phyloP scores from a whole-genome alignment of 1,284 basidiomycete genomes.

The Papiliotrema terrestris region DNA sequence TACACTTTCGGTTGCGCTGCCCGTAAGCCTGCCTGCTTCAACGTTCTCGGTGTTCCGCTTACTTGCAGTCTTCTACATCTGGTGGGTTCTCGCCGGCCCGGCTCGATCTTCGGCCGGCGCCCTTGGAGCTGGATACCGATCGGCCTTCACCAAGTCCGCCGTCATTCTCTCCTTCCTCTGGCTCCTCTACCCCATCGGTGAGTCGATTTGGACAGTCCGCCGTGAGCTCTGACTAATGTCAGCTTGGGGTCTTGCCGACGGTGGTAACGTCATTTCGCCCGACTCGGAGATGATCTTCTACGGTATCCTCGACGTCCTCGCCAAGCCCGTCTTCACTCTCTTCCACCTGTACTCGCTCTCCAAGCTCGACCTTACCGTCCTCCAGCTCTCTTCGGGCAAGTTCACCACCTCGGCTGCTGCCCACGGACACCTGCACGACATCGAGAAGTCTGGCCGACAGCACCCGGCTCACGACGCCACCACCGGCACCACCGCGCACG shows the following conservation, averaged over 20 bases:
- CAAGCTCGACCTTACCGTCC: constrained; percentile 33
- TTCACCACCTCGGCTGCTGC: constrained; percentile 21
- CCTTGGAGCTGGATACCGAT: constrained; percentile 42
- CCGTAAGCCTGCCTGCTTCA: constrained; percentile 51
- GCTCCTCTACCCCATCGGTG: constrained; percentile 56
- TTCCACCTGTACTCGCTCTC: constrained; percentile 28
- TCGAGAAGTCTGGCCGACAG: constrained; percentile 22
- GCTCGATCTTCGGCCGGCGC: constrained; percentile 30
- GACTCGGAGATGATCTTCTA: constrained; percentile 55
- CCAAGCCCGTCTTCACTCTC: constrained; percentile 54
- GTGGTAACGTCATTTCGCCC: constrained; percentile 47
- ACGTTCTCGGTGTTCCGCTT: constrained; percentile 34
- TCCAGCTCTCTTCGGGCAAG: constrained; percentile 37
- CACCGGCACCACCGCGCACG: neutral
- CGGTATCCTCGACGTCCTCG: constrained; percentile 59
- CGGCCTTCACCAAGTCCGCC: constrained; percentile 51
- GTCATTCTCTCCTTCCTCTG: constrained; percentile 54
- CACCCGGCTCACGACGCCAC: neutral
- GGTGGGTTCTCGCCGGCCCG: constrained; percentile 49
- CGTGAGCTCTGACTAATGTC: too few relatives aligned
- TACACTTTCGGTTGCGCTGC: constrained; percentile 53
- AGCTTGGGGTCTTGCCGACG: constrained; percentile 51
- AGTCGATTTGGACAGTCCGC: too few relatives aligned
- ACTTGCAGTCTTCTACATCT: constrained; percentile 51
- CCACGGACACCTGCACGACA: constrained; percentile 7